These are phyloP conservation scores for Royoungia palumana DNA, from an alignment of 768 basidiomycete genomes.

Conservation along the genomic window DNA sequence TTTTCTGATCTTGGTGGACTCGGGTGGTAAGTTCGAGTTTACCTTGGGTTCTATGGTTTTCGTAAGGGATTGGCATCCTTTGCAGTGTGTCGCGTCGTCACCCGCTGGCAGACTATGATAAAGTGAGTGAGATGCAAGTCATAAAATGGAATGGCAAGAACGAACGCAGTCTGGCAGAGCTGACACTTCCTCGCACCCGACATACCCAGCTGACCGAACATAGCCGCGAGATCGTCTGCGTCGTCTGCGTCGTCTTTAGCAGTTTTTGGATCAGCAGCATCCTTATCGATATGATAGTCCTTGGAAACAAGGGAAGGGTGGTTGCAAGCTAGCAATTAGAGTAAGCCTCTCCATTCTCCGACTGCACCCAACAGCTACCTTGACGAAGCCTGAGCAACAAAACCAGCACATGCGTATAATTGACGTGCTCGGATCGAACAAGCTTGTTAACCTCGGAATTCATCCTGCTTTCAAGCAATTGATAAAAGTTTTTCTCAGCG, in stretches of 20 bases:
- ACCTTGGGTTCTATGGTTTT: conserved; percentile 37
- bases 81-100: conserved; percentile 46
- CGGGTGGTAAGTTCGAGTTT: conserved; percentile 48
- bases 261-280: conserved; percentile 68
- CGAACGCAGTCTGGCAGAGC: conserved; percentile 71
- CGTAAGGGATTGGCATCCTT: conserved; percentile 55
- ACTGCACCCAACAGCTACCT: conserved; percentile 45
- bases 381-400: conserved; percentile 83
- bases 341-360: background rate
- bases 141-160: conserved; percentile 9
- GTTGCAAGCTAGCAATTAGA: conserved; percentile 65
- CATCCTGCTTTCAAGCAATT: conserved; percentile 65
- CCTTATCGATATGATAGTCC: conserved; percentile 68
- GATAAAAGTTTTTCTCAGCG: conserved; percentile 79
- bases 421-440: conserved; percentile 48
- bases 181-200: conserved; percentile 60
- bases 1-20: conserved; percentile 86
- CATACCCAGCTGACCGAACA: conserved; percentile 70
- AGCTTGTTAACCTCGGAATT: conserved; percentile 64
- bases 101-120: conserved; percentile 13
- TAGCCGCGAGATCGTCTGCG: conserved; percentile 70
- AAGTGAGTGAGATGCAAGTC: conserved; percentile 1
- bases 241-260: conserved; percentile 52
- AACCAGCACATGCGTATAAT: conserved; percentile 68
- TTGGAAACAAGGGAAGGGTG: conserved; percentile 82